Percentiles rank a stretch among this genome's conserved stretches.
These are phyloP conservation scores for Fomitiporia mediterranea DNA, from an alignment of 1,284 basidiomycete species.

Conservation along the genomic window DNA sequence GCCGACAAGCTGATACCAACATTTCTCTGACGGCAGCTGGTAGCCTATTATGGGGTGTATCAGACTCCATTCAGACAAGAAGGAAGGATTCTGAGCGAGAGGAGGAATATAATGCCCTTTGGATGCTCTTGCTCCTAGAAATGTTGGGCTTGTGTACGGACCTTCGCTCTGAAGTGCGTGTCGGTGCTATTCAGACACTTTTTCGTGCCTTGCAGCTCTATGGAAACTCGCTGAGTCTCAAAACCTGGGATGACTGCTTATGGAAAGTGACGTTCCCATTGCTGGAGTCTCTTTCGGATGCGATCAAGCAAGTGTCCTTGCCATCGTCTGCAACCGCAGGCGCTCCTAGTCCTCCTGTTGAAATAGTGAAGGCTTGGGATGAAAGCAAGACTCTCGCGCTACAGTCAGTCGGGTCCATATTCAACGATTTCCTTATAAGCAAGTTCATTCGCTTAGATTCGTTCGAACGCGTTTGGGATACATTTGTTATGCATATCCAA, in stretches of 20 bases:
- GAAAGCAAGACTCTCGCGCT: conserved; percentile 87
- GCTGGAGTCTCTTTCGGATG: conserved; percentile 63
- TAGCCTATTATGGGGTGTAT: conserved; percentile 87
- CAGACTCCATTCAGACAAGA: conserved; percentile 83
- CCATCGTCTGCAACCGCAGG: conserved; percentile 15
- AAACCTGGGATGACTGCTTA: conserved; percentile 85
- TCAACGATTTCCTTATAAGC: conserved; percentile 71
- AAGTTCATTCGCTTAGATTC: conserved; percentile 71
- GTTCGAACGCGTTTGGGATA: conserved; percentile 67
- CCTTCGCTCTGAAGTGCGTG: conserved; percentile 79
- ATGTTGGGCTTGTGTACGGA: conserved; percentile 83
- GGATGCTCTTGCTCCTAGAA: conserved; percentile 88
- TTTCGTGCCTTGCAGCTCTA: conserved; percentile 94
- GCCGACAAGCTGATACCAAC: conserved; percentile 89
- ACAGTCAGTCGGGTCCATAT: conserved; percentile 79
- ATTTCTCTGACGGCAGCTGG: conserved; percentile 92
- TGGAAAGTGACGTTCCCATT: conserved; percentile 90
- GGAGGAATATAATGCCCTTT: conserved; percentile 73
- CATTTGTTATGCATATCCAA: conserved; percentile 66
- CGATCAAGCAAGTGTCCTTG: conserved; percentile 41
- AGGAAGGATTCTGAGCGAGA: conserved; percentile 60
- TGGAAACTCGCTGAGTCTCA: conserved; percentile 72
- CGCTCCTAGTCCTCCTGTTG: conserved; percentile 18
- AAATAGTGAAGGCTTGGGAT: conserved; percentile 55
- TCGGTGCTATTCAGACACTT: conserved; percentile 91